A percentile compares a stretch with the other conserved stretches of the same genome.
phyloP scores from a whole-genome alignment of 345 rosid genomes.

The Sisymbrium altissimum region DNA sequence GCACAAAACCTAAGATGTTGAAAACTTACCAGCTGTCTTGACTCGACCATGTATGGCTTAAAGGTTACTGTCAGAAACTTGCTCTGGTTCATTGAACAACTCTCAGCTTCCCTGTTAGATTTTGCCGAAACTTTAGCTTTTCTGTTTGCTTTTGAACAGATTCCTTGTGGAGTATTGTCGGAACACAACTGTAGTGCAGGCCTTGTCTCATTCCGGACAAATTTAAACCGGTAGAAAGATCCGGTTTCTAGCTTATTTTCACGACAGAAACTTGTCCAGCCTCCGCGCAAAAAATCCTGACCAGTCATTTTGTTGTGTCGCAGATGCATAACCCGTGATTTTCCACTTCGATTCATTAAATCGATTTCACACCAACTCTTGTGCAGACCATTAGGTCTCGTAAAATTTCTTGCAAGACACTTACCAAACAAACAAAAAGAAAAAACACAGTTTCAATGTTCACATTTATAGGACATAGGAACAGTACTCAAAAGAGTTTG shows the following conservation, averaged over 20 bases:
- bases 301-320: neutral
- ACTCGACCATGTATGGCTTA: neutral
- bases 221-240: neutral
- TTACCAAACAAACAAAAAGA: neutral
- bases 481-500: neutral
- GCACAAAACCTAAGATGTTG: neutral
- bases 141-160: neutral
- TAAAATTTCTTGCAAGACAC: neutral
- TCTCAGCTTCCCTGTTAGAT: neutral
- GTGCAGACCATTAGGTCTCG: neutral
- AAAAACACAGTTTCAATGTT: neutral
- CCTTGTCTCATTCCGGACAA: slow-evolving; percentile 1
- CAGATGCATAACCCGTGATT: neutral
- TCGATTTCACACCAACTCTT: slow-evolving; percentile 4
- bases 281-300: neutral
- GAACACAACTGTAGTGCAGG: slow-evolving; percentile 13
- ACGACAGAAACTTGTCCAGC: slow-evolving; percentile 10
- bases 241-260: neutral
- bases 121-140: neutral
- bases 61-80: neutral
- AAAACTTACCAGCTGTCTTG: neutral
- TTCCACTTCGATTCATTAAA: neutral
- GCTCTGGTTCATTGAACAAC: neutral
- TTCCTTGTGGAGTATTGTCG: neutral
- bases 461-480: neutral